Evolutionary conservation across 768 basidiomycete genomes (phyloP).

Genomic region (Cystoderma amianthinum): DNA sequence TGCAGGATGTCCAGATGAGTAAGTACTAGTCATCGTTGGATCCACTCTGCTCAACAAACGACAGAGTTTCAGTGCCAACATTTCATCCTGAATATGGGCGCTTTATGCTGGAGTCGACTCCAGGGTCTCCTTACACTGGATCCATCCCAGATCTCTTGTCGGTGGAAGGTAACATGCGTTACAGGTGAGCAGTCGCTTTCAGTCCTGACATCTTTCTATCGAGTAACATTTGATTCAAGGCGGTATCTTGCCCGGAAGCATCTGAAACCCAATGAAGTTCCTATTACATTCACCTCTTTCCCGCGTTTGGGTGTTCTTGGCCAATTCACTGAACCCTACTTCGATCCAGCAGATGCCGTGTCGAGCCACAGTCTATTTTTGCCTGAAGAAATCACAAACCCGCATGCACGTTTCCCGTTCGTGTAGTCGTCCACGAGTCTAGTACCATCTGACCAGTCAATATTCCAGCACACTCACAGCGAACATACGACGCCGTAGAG

Average conservation of each 20-base stretch:
- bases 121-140: conserved; percentile 91
- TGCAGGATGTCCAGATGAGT: conserved; percentile 54
- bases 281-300: conserved; percentile 92
- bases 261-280: conserved; percentile 80
- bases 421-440: conserved; percentile 23
- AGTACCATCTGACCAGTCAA: conserved; percentile 5
- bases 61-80: conserved; percentile 70
- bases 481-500: conserved; percentile 86
- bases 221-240: conserved; percentile 28
- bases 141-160: conserved; percentile 78
- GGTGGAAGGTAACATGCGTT: conserved; percentile 94
- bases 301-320: conserved; percentile 87
- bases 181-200: conserved; percentile 70
- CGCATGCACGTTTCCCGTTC: conserved; percentile 96
- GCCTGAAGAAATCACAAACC: conserved; percentile 93
- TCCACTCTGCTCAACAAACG: too few species aligned
- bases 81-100: conserved; percentile 99
- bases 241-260: conserved; percentile 80
- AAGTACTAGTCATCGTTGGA: too few species aligned
- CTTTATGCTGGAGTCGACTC: conserved; percentile 98
- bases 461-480: conserved; percentile 83
- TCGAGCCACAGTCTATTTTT: conserved; percentile 94
- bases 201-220: too few species aligned
- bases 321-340: conserved; percentile 89
- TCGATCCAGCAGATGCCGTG: conserved; percentile 62